Conservation (phyloP, 108 stramenopile genomes). For the Pseudonitzschia pungens region DNA sequence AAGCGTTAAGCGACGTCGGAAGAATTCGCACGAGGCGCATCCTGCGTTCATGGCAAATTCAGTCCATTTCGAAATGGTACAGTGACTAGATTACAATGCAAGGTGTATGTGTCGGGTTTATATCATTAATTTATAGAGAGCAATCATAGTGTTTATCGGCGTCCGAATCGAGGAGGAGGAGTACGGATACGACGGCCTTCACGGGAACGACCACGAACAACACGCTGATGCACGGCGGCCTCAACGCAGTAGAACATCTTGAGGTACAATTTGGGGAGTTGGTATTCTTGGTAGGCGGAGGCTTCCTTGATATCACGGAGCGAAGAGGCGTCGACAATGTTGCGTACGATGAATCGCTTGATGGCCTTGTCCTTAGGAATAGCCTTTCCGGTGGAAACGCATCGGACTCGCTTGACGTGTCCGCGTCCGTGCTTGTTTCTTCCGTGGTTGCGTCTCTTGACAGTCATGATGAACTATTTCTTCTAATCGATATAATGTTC, state of each 20-base stretch:
- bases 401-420: slow-evolving; percentile 98
- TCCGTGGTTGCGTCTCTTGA: slow-evolving; percentile 99
- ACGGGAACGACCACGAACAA: slow-evolving; percentile 96
- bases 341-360: slow-evolving; percentile 99
- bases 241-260: slow-evolving; percentile 99
- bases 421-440: slow-evolving; percentile 99
- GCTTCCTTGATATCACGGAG: slow-evolving; percentile 99
- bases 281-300: slow-evolving; percentile 98
- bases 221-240: slow-evolving; percentile 99
- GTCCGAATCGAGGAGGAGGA: slow-evolving; percentile 80
- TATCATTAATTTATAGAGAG: no score
- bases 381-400: slow-evolving; percentile 98
- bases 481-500: not conserved
- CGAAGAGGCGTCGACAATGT: slow-evolving; percentile 99
- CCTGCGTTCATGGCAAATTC: no score
- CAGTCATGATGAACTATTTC: slow-evolving; percentile 82
- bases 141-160: slow-evolving; percentile 21
- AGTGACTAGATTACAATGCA: no score
- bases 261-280: slow-evolving; percentile 98
- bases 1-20: no score
- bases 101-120: no score
- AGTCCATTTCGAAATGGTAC: no score
- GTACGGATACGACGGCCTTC: slow-evolving; percentile 91
- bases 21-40: no score
- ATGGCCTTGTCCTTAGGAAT: slow-evolving; percentile 99